Base-by-base conservation (phyloP, 2,329 filamentous ascomycete species). In the Ophiostoma sp. region DNA sequence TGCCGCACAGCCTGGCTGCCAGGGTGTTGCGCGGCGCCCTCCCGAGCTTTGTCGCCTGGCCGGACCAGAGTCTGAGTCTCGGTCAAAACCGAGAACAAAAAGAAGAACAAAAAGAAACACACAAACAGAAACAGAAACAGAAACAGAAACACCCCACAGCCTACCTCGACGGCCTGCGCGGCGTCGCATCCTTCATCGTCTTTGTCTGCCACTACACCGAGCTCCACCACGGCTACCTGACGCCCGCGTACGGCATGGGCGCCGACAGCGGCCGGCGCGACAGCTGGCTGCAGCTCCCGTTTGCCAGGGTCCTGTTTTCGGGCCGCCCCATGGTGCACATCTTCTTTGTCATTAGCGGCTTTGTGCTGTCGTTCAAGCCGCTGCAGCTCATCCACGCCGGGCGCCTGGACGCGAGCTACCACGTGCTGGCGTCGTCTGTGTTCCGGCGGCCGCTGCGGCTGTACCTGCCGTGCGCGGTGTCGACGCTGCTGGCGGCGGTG, bases 121-220 rank as follows among this genome's bases (percentile, higher is more conserved):
- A 31, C 1, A 31, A 3, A n/a, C 35, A n/a, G 52, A 69, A 72
- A 33, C 41, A 60, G 52, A 64, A 62, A 71, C 75, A 72, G 54
- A 52, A 78, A 10, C 81, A 81, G 72, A 77, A 79, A 60, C 39
- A 41, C 10, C 39, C 39, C 3, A 83, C 81, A 0, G 81, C 82
- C 15, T 84, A 83, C 73, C 79, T 84, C 66, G 82, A 84, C 75
- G 82, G 83, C 41, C 76, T 84, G 65, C 81, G 83, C n/a, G 83
- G 83, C 33, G 76, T 84, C 39, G 83, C 83, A 23, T 81, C 82
- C 11, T 77, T 84, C 68, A 73, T 84, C 60, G 83, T 84, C 71
- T 83, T 83, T 73, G 75, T 83, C 76, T 82, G 80, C 72, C 83
- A 84, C 75, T 80, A 81, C 75, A 80, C 79, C 39, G 79, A 83